A percentile compares a stretch with the other conserved stretches of the same genome.
phyloP scores from a whole-genome alignment of 1,284 basidiomycete species.

The Puccinia sorghi region DNA sequence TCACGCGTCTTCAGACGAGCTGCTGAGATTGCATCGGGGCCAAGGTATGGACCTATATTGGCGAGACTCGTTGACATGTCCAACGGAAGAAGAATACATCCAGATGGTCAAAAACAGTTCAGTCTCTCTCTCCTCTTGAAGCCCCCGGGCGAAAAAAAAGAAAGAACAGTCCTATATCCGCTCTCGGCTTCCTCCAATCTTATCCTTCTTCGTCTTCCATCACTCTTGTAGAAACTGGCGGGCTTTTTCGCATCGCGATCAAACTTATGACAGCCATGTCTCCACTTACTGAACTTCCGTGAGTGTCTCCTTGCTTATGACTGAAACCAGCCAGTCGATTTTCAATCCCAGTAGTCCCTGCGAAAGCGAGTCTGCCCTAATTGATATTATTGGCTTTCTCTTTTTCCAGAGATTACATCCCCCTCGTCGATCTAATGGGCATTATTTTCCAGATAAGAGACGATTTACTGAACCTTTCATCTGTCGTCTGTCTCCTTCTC shows the following conservation, averaged over 20 bases:
- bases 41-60: slow-evolving; percentile 94
- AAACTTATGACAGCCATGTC: slow-evolving; percentile 91
- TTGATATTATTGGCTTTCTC: background rate
- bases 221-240: slow-evolving; percentile 78
- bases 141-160: too few species aligned
- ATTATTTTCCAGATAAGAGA: slow-evolving; percentile 95
- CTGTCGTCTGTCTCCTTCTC: slow-evolving; percentile 63
- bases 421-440: slow-evolving; percentile 89
- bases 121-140: slow-evolving; percentile 56
- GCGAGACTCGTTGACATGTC: slow-evolving; percentile 87
- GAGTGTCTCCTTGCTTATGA: background rate
- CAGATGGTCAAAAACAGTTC: slow-evolving; percentile 94
- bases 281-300: slow-evolving; percentile 29
- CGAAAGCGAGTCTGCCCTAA: too few species aligned
- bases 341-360: too few species aligned
- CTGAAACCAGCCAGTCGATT: background rate
- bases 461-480: slow-evolving; percentile 94
- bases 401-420: slow-evolving; percentile 73
- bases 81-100: slow-evolving; percentile 91
- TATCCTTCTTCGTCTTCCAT: background rate
- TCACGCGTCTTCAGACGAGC: slow-evolving; percentile 65
- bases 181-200: background rate
- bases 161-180: background rate
- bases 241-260: slow-evolving; percentile 85
- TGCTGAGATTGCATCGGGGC: slow-evolving; percentile 87